Conservation (phyloP, 2,329 filamentous ascomycete species). For the Zymoseptoria crescenta region DNA sequence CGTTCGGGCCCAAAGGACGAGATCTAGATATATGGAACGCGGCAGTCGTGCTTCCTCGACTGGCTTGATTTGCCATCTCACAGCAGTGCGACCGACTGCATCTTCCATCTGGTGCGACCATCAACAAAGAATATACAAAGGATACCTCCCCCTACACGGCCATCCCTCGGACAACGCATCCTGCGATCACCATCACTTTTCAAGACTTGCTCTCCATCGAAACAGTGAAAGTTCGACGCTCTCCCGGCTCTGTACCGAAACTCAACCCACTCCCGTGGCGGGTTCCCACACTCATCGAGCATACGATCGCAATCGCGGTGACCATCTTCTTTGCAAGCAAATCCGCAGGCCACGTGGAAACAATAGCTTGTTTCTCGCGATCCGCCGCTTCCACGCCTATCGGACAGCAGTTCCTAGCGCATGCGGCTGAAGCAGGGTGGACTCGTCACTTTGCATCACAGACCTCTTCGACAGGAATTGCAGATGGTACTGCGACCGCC, state of each 20-base stretch:
- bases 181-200: background rate
- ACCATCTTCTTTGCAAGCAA: background rate
- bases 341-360: background rate
- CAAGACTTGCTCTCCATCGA: background rate
- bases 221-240: background rate
- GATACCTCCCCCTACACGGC: background rate
- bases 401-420: background rate
- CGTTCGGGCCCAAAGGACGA: background rate
- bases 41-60: background rate
- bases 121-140: background rate
- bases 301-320: background rate
- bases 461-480: too few relatives aligned
- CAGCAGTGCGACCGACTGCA: too few relatives aligned
- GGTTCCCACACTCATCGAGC: background rate
- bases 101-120: background rate
- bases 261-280: background rate
- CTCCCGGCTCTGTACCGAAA: background rate
- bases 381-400: background rate
- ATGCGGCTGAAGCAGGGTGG: background rate
- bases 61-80: background rate
- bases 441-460: background rate
- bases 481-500: background rate
- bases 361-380: background rate
- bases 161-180: background rate
- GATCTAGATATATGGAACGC: background rate